Conservation (phyloP, 441 rosid species). For the Mallotus japonicus region DNA sequence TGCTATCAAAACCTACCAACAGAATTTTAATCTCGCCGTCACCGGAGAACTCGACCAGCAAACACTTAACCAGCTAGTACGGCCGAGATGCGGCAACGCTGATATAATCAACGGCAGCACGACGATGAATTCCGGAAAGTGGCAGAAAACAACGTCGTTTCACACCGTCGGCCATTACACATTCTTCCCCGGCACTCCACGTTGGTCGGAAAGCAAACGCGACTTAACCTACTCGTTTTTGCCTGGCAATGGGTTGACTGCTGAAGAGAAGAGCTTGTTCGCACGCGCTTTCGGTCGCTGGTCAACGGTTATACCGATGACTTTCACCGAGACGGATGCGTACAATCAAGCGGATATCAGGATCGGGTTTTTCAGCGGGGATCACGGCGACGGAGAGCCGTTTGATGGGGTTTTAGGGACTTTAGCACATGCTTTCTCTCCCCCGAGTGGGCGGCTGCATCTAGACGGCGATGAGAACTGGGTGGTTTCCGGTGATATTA, state of each 20-base stretch:
- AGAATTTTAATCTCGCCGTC: conserved; percentile 53
- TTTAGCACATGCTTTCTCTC: conserved; percentile 89
- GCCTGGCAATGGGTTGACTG: conserved; percentile 40
- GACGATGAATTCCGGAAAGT: conserved; percentile 56
- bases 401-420: conserved; percentile 82
- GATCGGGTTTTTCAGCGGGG: conserved; percentile 66
- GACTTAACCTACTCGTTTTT: conserved; percentile 62
- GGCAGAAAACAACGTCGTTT: conserved; percentile 29
- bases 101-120: conserved; percentile 79
- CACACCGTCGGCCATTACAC: conserved; percentile 53
- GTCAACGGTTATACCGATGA: conserved; percentile 59
- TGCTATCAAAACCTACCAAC: conserved; percentile 60
- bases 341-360: conserved; percentile 45
- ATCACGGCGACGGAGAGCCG: conserved; percentile 84
- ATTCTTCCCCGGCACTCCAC: conserved; percentile 66
- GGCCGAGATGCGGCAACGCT: conserved; percentile 75
- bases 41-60: conserved; percentile 60
- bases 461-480: conserved; percentile 73
- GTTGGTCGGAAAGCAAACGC: conserved; percentile 49
- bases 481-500: conserved; percentile 49
- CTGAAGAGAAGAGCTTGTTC: conserved; percentile 52
- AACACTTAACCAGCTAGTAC: conserved; percentile 49
- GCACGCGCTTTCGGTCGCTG: conserved; percentile 65
- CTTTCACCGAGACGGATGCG: conserved; percentile 42
- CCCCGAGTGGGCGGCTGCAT: conserved; percentile 68